Base-by-base conservation (phyloP, 805 yeast genomes). In the Hanseniaspora meyeri region DNA sequence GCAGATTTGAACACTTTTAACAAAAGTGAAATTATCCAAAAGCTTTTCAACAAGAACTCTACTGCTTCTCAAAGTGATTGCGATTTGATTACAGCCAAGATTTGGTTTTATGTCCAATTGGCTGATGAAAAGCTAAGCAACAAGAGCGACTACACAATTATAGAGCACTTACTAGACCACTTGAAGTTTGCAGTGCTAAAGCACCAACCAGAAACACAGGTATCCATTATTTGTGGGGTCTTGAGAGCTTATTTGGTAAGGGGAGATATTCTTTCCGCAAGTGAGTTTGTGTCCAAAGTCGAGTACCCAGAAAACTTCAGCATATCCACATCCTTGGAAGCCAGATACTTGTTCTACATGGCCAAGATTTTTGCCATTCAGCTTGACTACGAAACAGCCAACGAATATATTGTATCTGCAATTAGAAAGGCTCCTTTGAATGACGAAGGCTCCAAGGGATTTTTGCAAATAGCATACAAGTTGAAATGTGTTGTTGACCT, bases 361-460 rank as follows among this genome's bases (percentile, higher is more conserved):
- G 91, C 96, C n/a, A 82, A 85, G 61, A 87, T 93, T 65, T 82
- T 81, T 64, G 88, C 97, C 4, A 83, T 93, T 62, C 97, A 91
- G 73, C 79, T 93, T 63, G 90, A 93, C 70, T 93, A 93, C 70
- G 82, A 95, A 1, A 75, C 86, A 19, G 96, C 97, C 1, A 83
- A 85, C 65, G 96, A 90, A 65, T 88, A 82, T 66, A 86, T 87
- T 57, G 85, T 88, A 57, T 88, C 93, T n/a, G 96, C 98, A 2
- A 85, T 90, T 55, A 83, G 98, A 73, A 93, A 93, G 69, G 90
- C 95, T 10, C 97, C 99, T 31, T 38, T 34, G 24, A 96, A 88
- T 69, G 87, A 95, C 0, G 76, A 79, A 46, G 79, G 82, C 59
- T 88, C 96, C 9, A 70, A 77, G 46, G 98, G 98, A 1, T 93